Base-by-base conservation (phyloP, 129 eudicot genomes). In the Saposhnikovia divaricata region DNA sequence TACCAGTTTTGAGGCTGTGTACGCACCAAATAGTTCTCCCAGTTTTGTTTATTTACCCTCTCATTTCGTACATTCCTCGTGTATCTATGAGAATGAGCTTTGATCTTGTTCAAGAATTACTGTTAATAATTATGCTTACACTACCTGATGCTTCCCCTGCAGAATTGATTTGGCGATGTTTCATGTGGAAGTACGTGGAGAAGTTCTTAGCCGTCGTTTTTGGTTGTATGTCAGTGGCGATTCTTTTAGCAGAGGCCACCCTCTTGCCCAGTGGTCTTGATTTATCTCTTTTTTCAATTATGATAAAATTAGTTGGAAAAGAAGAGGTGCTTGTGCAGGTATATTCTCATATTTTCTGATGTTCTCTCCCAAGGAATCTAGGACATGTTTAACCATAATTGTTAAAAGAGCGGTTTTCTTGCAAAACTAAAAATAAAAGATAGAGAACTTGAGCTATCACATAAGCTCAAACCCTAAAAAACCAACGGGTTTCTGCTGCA, bases 231-330 rank as follows among this genome's bases (percentile, higher is more conserved):
- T 94, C 98, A 69, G 98, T 77, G 23, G 96, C 98, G 28, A 94
- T 94, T 61, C 97, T 94, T 77, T 84, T 94, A 79, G 98, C 98
- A 38, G 98, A 91, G 86, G 98, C 98, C 73, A 94, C 98, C 25
- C 81, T 94, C 81, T 86, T 94, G 83, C 90, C 93, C 12, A 85
- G 92, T 77, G 94, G 96, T 40, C 90, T 94, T 81, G 93, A 94
- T 84, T 85, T 91, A 71, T 94, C 97, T 82, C 86, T 94, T 57
- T 91, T 94, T 78, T 94, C 97, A 9, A 75, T 94, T 77, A 89
- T 91, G 48, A 88, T 94, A 74, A 91, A 91, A 73, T 87, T 91
- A 31, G 91, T 85, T 6, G 92, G 93, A 78, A 83, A 81, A 45
- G 85, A 91, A 59, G 98, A 94, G 81, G 88, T 90, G 86, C 88